Evolutionary conservation across 768 basidiomycete genomes (phyloP).

Genomic region (Candolleomyces eurysporus): DNA sequence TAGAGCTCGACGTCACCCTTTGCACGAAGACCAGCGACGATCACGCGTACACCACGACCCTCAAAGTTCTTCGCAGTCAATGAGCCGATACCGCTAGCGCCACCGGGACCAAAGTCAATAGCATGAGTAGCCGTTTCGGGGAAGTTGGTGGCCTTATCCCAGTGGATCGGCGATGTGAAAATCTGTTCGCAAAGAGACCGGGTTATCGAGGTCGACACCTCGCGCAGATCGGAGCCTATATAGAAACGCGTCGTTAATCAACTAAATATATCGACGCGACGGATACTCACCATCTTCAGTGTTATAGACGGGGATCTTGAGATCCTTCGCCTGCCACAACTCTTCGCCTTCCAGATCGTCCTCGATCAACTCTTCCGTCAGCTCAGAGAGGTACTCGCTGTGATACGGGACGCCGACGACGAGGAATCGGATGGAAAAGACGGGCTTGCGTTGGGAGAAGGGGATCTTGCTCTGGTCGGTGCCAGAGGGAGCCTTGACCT

Average conservation of each 20-base stretch:
- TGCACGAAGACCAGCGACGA: conserved; percentile 88
- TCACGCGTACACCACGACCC: conserved; percentile 88
- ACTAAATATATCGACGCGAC: conserved; percentile 4
- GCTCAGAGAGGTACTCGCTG: conserved; percentile 76
- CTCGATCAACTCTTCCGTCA: conserved; percentile 71
- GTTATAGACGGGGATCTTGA: conserved; percentile 85
- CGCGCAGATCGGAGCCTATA: conserved; percentile 82
- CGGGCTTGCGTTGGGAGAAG: conserved; percentile 92
- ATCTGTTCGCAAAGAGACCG: conserved; percentile 91
- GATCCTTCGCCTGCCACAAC: conserved; percentile 65
- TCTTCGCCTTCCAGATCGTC: conserved; percentile 78
- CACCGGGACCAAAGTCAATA: conserved; percentile 96
- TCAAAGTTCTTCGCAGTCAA: conserved; percentile 89
- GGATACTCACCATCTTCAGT: conserved; percentile 80
- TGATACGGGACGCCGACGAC: conserved; percentile 97
- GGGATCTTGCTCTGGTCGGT: conserved; percentile 93
- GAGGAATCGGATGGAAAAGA: conserved; percentile 90
- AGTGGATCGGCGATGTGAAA: conserved; percentile 89
- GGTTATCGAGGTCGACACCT: conserved; percentile 68
- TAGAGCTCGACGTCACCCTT: conserved; percentile 89
- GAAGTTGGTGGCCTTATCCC: conserved; percentile 88
- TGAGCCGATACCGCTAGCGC: conserved; percentile 88
- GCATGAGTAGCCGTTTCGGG: conserved; percentile 90
- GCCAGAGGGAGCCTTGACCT: conserved; percentile 82
- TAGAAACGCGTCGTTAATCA: conserved; percentile 14